Evolutionary conservation across 2,329 filamentous ascomycete genomes (phyloP).

Genomic region (Aspergillus brasiliensis): DNA sequence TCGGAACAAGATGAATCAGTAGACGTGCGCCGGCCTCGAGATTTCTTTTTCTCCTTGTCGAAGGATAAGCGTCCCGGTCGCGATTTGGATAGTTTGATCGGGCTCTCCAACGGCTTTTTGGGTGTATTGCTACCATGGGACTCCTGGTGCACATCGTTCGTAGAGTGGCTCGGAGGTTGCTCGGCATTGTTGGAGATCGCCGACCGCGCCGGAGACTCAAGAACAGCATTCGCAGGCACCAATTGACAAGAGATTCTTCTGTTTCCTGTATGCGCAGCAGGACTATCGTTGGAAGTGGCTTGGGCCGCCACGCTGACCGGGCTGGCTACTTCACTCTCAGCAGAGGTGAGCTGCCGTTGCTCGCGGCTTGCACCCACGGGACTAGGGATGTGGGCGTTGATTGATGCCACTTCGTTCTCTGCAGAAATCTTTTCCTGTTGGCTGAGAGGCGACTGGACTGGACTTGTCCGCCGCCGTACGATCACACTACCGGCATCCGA

Average conservation of each 20-base stretch:
- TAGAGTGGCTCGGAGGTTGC: neutral
- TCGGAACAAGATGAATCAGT: conserved; percentile 37
- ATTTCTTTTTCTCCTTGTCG: conserved; percentile 20
- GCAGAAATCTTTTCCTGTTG: too few relatives aligned
- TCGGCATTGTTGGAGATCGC: conserved; percentile 1
- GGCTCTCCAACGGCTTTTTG: conserved; percentile 35
- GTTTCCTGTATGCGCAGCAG: neutral
- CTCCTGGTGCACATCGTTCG: neutral
- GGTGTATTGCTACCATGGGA: conserved; percentile 13
- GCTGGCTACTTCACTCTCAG: neutral
- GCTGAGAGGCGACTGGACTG: neutral
- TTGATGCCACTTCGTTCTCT: neutral
- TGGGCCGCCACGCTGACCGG: neutral
- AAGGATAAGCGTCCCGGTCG: conserved; percentile 25
- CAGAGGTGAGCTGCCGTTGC: neutral
- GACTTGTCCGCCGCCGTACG: neutral
- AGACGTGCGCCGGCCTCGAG: conserved; percentile 29
- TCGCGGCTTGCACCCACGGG: neutral
- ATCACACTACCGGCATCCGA: conserved; percentile 9
- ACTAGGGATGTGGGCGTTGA: neutral
- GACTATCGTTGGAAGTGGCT: neutral
- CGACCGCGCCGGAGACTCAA: neutral
- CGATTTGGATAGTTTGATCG: conserved; percentile 34
- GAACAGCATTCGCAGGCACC: neutral
- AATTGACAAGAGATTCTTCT: neutral